These are phyloP conservation scores for Nepenthes mirabilis DNA, from an alignment of 148 eudicot species.

Conservation along the genomic window DNA sequence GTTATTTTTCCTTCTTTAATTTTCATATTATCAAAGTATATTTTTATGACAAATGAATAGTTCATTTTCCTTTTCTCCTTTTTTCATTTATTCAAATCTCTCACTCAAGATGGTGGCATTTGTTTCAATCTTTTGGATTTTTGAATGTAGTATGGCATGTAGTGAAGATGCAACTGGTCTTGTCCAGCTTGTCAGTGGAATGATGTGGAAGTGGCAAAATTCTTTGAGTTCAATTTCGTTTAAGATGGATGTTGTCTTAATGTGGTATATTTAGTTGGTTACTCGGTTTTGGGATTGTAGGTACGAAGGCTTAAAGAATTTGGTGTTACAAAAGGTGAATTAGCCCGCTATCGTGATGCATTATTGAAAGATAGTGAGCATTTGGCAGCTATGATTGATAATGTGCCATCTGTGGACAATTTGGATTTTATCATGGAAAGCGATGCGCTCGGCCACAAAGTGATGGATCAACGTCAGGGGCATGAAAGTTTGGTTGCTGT, in stretches of 20 bases:
- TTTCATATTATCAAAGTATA: not conserved
- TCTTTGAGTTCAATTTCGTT: too few relatives aligned
- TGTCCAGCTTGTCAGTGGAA: too few relatives aligned
- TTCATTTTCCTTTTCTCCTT: too few relatives aligned
- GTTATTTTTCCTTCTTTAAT: not conserved
- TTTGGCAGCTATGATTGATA: slow-evolving; percentile 97
- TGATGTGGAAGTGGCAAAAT: too few relatives aligned
- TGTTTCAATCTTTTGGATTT: too few relatives aligned
- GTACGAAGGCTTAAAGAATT: slow-evolving; percentile 96
- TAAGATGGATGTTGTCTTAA: not conserved
- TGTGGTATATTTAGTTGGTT: not conserved
- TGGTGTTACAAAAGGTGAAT: slow-evolving; percentile 96
- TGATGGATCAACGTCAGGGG: slow-evolving; percentile 96
- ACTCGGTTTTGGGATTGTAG: slow-evolving; percentile 25
- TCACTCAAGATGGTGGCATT: too few relatives aligned
- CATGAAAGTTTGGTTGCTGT: slow-evolving; percentile 87
- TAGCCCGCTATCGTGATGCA: slow-evolving; percentile 91
- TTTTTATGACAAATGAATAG: not conserved
- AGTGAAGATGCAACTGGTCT: too few relatives aligned
- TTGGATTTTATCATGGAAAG: slow-evolving; percentile 97
- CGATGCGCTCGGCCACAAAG: slow-evolving; percentile 90
- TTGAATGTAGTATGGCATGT: too few relatives aligned
- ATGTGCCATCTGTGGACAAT: slow-evolving; percentile 88
- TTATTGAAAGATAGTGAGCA: slow-evolving; percentile 95
- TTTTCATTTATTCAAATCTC: too few relatives aligned